A percentile compares a stretch with the other conserved stretches of the same genome.
Conservation (phyloP, 73 alveolate genomes). For the Paramecium sexaurelia region DNA sequence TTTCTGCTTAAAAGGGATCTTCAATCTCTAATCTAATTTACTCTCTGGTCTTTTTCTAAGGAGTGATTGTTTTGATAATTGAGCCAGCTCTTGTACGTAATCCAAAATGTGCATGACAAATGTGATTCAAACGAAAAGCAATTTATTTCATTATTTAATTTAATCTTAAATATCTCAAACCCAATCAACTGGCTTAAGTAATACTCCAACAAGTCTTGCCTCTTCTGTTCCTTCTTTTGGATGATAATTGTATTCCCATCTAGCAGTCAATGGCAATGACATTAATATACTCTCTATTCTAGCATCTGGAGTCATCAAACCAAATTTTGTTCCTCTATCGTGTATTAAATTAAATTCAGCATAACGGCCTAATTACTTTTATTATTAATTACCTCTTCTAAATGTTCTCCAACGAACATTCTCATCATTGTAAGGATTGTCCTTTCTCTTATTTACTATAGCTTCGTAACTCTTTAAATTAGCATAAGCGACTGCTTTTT, state of each 20-base stretch:
- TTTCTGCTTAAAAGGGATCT: background rate
- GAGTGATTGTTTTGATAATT: background rate
- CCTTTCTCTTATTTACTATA: conserved; percentile 70
- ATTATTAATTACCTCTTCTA: conserved; percentile 73
- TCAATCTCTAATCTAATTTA: conserved; percentile 5
- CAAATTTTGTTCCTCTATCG: conserved; percentile 93
- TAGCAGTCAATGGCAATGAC: conserved; percentile 81
- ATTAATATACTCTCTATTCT: conserved; percentile 85
- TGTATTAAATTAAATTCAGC: conserved; percentile 87
- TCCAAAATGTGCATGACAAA: background rate
- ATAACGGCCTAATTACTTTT: conserved; percentile 61
- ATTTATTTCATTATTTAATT: conserved; percentile 1
- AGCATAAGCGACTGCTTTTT: conserved; percentile 48
- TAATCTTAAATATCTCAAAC: conserved; percentile 2
- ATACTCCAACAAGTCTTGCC: conserved; percentile 73
- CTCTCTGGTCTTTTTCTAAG: background rate
- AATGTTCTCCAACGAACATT: conserved; percentile 79
- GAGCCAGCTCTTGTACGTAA: conserved; percentile 49
- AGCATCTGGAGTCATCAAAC: conserved; percentile 84
- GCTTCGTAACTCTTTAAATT: conserved; percentile 64
- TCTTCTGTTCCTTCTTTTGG: conserved; percentile 77
- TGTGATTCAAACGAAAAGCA: conserved; percentile 42
- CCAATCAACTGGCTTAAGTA: conserved; percentile 86
- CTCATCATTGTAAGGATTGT: conserved; percentile 67
- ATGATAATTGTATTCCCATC: conserved; percentile 81